phyloP scores from a whole-genome alignment of 2,329 filamentous ascomycete species.

The Cephalotrichum gorgonifer region DNA sequence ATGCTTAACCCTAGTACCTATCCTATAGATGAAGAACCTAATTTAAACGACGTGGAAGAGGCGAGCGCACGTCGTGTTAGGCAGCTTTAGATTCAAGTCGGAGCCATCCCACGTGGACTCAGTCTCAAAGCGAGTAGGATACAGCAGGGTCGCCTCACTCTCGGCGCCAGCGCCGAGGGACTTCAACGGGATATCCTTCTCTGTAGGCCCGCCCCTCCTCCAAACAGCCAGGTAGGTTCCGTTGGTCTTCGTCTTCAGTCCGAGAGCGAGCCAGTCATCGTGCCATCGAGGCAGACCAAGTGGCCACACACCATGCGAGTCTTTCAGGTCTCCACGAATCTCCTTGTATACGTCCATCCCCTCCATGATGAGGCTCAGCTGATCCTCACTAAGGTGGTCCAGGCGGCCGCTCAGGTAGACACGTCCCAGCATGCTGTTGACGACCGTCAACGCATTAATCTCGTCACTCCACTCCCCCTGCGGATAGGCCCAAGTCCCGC shows the following conservation, averaged over 20 bases:
- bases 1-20: too few relatives aligned
- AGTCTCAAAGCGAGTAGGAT: slow-evolving; percentile 6
- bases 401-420: slow-evolving; percentile 20
- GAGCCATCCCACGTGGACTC: slow-evolving; percentile 6
- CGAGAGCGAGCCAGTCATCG: slow-evolving; percentile 19
- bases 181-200: slow-evolving; percentile 5
- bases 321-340: slow-evolving; percentile 13
- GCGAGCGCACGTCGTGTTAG: slow-evolving; percentile 7
- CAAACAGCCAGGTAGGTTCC: slow-evolving; percentile 8
- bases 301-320: slow-evolving; percentile 19
- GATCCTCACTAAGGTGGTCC: slow-evolving; percentile 12
- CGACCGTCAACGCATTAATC: slow-evolving; percentile 20
- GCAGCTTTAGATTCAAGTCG: slow-evolving; percentile 4
- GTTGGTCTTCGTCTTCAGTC: slow-evolving; percentile 10
- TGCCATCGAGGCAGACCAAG: slow-evolving; percentile 20
- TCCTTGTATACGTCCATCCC: slow-evolving; percentile 19
- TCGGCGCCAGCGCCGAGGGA: not conserved
- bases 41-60: slow-evolving; percentile 3
- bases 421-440: slow-evolving; percentile 21
- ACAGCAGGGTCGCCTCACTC: slow-evolving; percentile 7
- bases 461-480: slow-evolving; percentile 21
- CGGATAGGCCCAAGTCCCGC: slow-evolving; percentile 24
- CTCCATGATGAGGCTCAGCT: slow-evolving; percentile 15
- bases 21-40: not conserved
- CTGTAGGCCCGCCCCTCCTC: slow-evolving; percentile 7